Base-by-base conservation (phyloP, 75 land plant species). In the Pseudotsuga menziesii region DNA sequence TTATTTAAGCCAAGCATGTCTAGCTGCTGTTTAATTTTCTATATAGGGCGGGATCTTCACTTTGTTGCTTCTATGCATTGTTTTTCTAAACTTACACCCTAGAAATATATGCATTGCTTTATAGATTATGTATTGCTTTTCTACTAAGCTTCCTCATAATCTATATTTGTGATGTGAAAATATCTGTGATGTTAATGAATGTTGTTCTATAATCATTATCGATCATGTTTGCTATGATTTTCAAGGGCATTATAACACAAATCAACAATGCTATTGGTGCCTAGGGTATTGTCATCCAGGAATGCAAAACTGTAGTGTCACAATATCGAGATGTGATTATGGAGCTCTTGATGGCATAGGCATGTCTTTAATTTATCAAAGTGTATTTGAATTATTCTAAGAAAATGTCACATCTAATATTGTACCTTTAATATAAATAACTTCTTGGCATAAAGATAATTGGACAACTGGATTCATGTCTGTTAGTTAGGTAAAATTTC, bases 261-360 rank as follows among this genome's bases (percentile, higher is more conserved):
- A 78, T 89, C 79, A 89, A 89, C 63, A 72, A 81, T 22, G 86
- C 80, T 20, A 89, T 89, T 54, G 89, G 90, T 26, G 91, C 89
- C 56, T 78, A 81, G 16, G 89, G 91, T 57, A 36, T 89, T 26
- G 63, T 87, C 16, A 89, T 86, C 56, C 55, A 67, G 72, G 89
- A 87, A 77, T 87, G 91, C 52, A 89, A 89, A 72, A 44, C 80
- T 72, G 71, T 87, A 9, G 90, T 89, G 56, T 58, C 60, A 23
- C 78, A 89, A 39, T 89, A 89, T 82, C 89, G 90, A 23, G 84
- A 84, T 58, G 2, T 84, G 58, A 87, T 89, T 60, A 61, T 84
- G 66, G 84, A 87, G 55, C 17, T 87, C 73, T 78, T 89, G 73
- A 75, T 82, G n/a, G 27, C 79, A 29, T n/a, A 87, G 89, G 91